Conservation (phyloP, 169 alveolate species). For the Cryptosporidium viatorum region DNA sequence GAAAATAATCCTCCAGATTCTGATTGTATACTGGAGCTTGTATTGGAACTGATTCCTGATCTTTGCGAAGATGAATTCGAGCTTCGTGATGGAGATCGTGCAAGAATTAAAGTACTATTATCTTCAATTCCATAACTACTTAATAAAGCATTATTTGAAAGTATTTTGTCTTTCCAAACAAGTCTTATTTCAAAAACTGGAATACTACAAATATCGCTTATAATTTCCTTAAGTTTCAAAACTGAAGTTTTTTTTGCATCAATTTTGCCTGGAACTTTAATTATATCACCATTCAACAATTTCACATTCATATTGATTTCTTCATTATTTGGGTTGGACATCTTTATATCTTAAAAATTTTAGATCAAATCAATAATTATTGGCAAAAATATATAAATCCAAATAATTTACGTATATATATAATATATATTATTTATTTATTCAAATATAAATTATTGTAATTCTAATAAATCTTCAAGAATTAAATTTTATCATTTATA, state of each 20-base stretch:
- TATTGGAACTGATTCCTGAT: neutral
- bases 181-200: conserved; percentile 57
- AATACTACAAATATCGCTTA: conserved; percentile 35
- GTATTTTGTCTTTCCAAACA: conserved; percentile 64
- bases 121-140: conserved; percentile 25
- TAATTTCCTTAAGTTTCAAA: conserved; percentile 46
- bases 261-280: conserved; percentile 24
- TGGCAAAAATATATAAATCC: neutral
- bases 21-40: neutral
- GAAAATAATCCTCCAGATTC: neutral
- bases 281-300: conserved; percentile 32
- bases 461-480: neutral
- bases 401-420: no score
- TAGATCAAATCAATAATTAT: neutral
- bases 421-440: no score
- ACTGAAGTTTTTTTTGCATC: conserved; percentile 41
- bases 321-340: neutral
- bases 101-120: conserved; percentile 47
- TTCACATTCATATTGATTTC: conserved; percentile 34
- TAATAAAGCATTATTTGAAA: conserved; percentile 27
- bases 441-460: neutral
- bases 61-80: neutral
- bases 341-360: neutral
- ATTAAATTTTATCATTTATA: neutral
- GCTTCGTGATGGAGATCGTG: conserved; percentile 36